Evolutionary conservation across 345 rosid genomes (phyloP).

Genomic region (Aquilaria malaccensis): DNA sequence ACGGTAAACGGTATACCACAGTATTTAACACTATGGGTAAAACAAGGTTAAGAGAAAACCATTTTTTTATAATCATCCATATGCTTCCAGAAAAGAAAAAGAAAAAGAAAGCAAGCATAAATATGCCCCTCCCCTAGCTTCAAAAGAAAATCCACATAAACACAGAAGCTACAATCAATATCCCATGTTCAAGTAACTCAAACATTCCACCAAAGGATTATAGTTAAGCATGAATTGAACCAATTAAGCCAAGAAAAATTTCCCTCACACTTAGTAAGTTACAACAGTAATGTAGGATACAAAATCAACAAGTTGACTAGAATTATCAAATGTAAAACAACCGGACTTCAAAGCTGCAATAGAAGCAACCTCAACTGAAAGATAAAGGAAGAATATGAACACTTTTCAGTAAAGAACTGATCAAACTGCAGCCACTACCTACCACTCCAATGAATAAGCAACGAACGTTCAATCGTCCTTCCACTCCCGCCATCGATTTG

Average conservation of each 20-base stretch:
- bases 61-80: constrained; percentile 9
- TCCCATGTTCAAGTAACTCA: neutral
- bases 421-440: constrained; percentile 23
- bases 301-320: constrained; percentile 86
- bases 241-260: too few species aligned
- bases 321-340: constrained; percentile 81
- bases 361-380: constrained; percentile 28
- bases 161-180: neutral
- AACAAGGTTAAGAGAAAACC: constrained; percentile 35
- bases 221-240: too few species aligned
- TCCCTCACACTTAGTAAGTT: too few species aligned
- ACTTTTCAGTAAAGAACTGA: neutral
- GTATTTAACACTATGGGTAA: neutral
- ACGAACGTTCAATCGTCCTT: constrained; percentile 14
- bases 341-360: constrained; percentile 53
- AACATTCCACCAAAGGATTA: too few species aligned
- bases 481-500: constrained; percentile 25
- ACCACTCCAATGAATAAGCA: constrained; percentile 19
- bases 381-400: neutral
- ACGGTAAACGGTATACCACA: too few species aligned
- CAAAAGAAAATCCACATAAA: neutral
- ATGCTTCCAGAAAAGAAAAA: neutral
- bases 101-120: constrained; percentile 5
- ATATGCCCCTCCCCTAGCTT: neutral
- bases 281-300: constrained; percentile 54